These are phyloP conservation scores for Metschnikowia vanudenii DNA, from an alignment of 805 yeast species.

Conservation along the genomic window DNA sequence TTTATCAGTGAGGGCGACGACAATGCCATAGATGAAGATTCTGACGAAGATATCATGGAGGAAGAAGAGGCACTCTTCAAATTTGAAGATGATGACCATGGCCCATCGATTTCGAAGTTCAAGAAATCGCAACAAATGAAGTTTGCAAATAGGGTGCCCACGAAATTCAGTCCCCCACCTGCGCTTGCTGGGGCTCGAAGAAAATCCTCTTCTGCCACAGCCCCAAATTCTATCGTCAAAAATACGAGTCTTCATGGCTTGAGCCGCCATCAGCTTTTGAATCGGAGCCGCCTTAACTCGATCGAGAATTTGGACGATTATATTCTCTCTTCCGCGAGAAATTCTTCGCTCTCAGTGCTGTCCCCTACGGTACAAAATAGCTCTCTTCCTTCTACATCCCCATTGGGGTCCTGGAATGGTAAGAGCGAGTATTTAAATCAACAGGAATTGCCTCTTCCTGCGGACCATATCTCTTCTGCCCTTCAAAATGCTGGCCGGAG, in stretches of 20 bases:
- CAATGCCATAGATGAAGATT: constrained; percentile 32
- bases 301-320: constrained; percentile 43
- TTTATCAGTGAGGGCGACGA: constrained; percentile 31
- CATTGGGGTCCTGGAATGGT: constrained; percentile 25
- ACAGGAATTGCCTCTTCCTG: constrained; percentile 15
- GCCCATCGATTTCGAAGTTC: constrained; percentile 4
- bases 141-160: constrained; percentile 45
- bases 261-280: constrained; percentile 31
- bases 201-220: constrained; percentile 29
- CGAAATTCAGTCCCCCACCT: constrained; percentile 40
- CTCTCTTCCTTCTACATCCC: constrained; percentile 24
- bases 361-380: constrained; percentile 29
- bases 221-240: constrained; percentile 16
- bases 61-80: constrained; percentile 28
- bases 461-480: constrained; percentile 23
- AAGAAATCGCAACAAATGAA: constrained; percentile 35
- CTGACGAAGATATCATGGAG: constrained; percentile 37
- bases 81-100: constrained; percentile 25
- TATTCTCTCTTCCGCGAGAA: constrained; percentile 40
- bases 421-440: constrained; percentile 10
- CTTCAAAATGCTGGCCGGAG: constrained; percentile 27
- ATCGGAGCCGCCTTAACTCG: constrained; percentile 41
- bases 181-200: constrained; percentile 24
- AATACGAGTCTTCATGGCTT: constrained; percentile 23
- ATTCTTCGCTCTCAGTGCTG: constrained; percentile 32